phyloP scores from a whole-genome alignment of 2,329 filamentous ascomycete species.

The Purpureocillium takamizusanense region DNA sequence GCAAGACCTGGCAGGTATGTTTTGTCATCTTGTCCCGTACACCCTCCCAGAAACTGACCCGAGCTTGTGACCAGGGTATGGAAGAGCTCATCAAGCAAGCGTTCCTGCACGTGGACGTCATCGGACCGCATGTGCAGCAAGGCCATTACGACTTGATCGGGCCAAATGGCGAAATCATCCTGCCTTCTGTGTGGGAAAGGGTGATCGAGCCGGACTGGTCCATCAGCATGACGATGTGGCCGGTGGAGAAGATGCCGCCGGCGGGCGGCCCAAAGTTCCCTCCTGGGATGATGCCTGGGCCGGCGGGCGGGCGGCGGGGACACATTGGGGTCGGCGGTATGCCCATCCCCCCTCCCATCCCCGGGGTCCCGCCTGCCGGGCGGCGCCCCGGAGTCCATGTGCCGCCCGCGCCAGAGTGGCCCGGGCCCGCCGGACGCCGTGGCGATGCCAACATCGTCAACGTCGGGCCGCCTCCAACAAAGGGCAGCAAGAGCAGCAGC shows the following conservation, averaged over 20 bases:
- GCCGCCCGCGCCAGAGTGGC: slow-evolving; percentile 9
- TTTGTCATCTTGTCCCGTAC: too few relatives aligned
- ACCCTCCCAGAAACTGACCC: too few relatives aligned
- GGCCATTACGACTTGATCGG: slow-evolving; percentile 76
- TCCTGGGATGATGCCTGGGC: slow-evolving; percentile 5
- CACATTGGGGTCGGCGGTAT: slow-evolving; percentile 3
- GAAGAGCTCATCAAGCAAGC: slow-evolving; percentile 79
- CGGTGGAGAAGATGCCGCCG: slow-evolving; percentile 35
- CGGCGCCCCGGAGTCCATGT: slow-evolving; percentile 3
- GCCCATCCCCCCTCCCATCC: slow-evolving; percentile 1
- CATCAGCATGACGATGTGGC: slow-evolving; percentile 51
- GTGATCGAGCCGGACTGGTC: slow-evolving; percentile 63
- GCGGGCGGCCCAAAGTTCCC: slow-evolving; percentile 12
- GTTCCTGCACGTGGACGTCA: slow-evolving; percentile 67
- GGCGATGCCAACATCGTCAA: slow-evolving; percentile 9
- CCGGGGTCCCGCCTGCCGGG: background rate
- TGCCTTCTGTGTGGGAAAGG: slow-evolving; percentile 70
- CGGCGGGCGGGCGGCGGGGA: slow-evolving; percentile 8
- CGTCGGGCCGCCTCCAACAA: slow-evolving; percentile 6
- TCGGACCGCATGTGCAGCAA: slow-evolving; percentile 66
- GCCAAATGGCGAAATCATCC: slow-evolving; percentile 72
- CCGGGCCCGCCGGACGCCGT: slow-evolving; percentile 1
- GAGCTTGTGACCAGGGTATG: slow-evolving; percentile 55
- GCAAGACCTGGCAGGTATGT: slow-evolving; percentile 73
- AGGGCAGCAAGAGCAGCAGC: slow-evolving; percentile 7